These are phyloP conservation scores for Penicillium vulpinum DNA, from an alignment of 2,329 filamentous ascomycete species.

Conservation along the genomic window DNA sequence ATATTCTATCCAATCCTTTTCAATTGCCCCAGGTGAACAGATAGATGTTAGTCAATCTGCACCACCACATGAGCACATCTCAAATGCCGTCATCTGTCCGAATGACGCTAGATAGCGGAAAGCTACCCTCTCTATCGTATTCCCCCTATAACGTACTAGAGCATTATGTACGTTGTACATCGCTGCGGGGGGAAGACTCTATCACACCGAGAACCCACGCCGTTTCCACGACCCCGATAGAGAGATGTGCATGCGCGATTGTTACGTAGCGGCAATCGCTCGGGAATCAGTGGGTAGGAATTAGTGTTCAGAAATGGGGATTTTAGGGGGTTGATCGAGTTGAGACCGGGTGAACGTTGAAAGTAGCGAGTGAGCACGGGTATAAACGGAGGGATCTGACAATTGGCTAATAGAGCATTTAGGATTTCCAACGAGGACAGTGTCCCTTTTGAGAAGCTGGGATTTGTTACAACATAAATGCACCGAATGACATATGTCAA, in stretches of 20 bases:
- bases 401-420: constrained; percentile 2
- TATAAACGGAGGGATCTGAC: constrained; percentile 7
- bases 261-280: constrained; percentile 15
- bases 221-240: constrained; percentile 16
- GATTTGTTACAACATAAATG: too few species aligned
- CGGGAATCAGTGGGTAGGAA: not conserved
- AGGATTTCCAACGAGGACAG: constrained; percentile 4
- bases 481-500: not conserved
- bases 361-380: constrained; percentile 7
- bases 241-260: constrained; percentile 19
- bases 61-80: not conserved
- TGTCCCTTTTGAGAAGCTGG: not conserved
- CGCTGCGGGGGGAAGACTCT: constrained; percentile 13
- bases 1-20: not conserved
- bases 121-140: not conserved
- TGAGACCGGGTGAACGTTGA: not conserved
- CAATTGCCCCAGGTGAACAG: not conserved
- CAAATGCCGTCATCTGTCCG: not conserved
- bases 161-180: constrained; percentile 4
- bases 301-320: not conserved
- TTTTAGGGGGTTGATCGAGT: not conserved
- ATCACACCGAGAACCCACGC: constrained; percentile 17
- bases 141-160: constrained; percentile 4
- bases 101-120: constrained; percentile 1
- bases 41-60: not conserved